These are phyloP conservation scores for Trypethelium eluteriae DNA, from an alignment of 495 filamentous ascomycete genomes.

Conservation along the genomic window DNA sequence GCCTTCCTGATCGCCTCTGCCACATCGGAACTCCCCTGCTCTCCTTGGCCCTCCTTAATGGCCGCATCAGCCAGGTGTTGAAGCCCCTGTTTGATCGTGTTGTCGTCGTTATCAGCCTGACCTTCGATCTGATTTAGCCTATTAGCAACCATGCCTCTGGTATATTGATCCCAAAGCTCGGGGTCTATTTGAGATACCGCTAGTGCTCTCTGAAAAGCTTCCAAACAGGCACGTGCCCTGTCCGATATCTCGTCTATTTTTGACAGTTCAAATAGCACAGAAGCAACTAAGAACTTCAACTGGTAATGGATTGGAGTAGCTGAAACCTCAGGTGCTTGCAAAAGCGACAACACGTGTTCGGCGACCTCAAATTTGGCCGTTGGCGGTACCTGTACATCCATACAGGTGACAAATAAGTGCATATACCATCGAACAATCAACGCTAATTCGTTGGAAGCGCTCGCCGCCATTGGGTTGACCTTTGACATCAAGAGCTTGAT, in stretches of 20 bases:
- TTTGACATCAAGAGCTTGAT: neutral
- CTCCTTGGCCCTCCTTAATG: conserved; percentile 13
- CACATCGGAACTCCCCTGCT: conserved; percentile 1
- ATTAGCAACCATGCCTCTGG: neutral
- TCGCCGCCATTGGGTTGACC: neutral
- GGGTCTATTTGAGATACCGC: neutral
- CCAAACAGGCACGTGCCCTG: neutral
- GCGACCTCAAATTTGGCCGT: neutral
- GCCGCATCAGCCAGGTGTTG: conserved; percentile 16
- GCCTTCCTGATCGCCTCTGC: conserved; percentile 7
- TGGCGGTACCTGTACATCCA: neutral
- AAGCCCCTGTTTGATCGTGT: conserved; percentile 5
- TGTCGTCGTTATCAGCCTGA: neutral
- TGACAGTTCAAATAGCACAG: neutral
- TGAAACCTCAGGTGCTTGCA: neutral
- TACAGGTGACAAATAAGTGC: neutral
- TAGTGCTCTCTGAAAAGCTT: neutral
- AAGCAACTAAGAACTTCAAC: neutral
- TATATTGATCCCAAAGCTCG: neutral
- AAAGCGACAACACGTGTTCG: neutral
- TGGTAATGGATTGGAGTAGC: conserved; percentile 3
- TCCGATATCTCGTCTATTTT: conserved; percentile 5
- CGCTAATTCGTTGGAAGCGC: neutral
- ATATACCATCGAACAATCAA: neutral
- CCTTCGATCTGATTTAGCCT: neutral